phyloP scores from a whole-genome alignment of 768 basidiomycete genomes.

The Mycena haematopus region DNA sequence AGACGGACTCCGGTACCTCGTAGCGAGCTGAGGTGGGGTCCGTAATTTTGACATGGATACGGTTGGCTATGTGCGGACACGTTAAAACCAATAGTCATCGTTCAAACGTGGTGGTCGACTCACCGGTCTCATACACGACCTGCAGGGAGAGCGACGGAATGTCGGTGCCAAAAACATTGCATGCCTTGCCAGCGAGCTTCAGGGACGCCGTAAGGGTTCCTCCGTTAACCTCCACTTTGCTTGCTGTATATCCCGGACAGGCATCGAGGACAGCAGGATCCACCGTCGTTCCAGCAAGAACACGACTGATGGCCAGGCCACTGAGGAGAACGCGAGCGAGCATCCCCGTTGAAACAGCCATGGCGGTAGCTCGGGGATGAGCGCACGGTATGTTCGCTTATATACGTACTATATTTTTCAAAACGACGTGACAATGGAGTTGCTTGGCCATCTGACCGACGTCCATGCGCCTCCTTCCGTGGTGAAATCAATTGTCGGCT shows the following conservation, averaged over 20 bases:
- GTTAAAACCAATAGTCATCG: background rate
- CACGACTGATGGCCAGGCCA: conserved; percentile 16
- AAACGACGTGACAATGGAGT: too few relatives aligned
- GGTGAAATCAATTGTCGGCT: too few relatives aligned
- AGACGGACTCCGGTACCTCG: conserved; percentile 67
- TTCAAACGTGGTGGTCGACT: conserved; percentile 24
- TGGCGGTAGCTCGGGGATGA: background rate
- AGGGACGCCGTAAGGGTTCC: conserved; percentile 57
- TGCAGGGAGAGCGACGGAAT: conserved; percentile 51
- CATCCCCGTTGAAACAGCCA: background rate
- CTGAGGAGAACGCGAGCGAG: conserved; percentile 11
- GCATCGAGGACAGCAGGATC: conserved; percentile 52
- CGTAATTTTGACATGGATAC: conserved; percentile 69
- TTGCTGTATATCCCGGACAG: conserved; percentile 65
- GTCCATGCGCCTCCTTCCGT: too few relatives aligned
- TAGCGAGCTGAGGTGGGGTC: conserved; percentile 58
- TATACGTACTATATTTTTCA: too few relatives aligned
- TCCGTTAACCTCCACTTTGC: conserved; percentile 47
- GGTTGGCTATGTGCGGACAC: conserved; percentile 44
- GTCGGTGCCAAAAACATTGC: conserved; percentile 68
- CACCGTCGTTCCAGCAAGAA: conserved; percentile 26
- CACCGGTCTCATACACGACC: conserved; percentile 67
- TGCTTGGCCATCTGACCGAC: too few relatives aligned
- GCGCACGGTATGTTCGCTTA: too few relatives aligned
- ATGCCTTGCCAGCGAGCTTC: conserved; percentile 55